phyloP scores from a whole-genome alignment of 495 filamentous ascomycete species.

The Hyaloscypha finlandica region DNA sequence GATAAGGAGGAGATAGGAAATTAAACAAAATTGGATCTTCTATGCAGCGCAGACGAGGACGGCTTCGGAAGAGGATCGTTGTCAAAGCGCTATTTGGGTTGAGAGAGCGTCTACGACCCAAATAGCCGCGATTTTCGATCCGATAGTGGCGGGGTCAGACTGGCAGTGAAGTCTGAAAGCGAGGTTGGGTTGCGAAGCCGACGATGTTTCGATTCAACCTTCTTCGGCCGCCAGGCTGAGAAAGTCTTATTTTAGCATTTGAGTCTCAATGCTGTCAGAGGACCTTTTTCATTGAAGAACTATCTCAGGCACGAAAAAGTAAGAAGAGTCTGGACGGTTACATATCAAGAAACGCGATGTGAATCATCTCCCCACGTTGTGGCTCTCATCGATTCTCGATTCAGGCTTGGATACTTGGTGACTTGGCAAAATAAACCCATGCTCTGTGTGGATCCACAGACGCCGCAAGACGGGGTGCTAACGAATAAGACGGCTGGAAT shows the following conservation, averaged over 20 bases:
- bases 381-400: neutral
- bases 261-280: neutral
- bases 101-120: neutral
- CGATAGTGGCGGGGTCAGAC: neutral
- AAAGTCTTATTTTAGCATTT: neutral
- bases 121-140: neutral
- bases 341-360: neutral
- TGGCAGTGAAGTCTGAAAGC: neutral
- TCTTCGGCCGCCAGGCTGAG: neutral
- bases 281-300: neutral
- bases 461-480: too few species aligned
- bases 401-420: too few species aligned
- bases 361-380: neutral
- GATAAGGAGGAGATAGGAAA: conserved; percentile 5
- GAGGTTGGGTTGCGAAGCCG: neutral
- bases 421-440: too few species aligned
- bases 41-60: neutral
- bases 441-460: too few species aligned
- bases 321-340: neutral
- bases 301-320: neutral
- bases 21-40: conserved; percentile 6
- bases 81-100: neutral
- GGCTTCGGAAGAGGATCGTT: neutral
- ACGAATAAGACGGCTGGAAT: too few species aligned
- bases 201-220: neutral